These are phyloP conservation scores for Chalaropsis ovoidea DNA, from an alignment of 2,329 filamentous ascomycete species.

Conservation along the genomic window DNA sequence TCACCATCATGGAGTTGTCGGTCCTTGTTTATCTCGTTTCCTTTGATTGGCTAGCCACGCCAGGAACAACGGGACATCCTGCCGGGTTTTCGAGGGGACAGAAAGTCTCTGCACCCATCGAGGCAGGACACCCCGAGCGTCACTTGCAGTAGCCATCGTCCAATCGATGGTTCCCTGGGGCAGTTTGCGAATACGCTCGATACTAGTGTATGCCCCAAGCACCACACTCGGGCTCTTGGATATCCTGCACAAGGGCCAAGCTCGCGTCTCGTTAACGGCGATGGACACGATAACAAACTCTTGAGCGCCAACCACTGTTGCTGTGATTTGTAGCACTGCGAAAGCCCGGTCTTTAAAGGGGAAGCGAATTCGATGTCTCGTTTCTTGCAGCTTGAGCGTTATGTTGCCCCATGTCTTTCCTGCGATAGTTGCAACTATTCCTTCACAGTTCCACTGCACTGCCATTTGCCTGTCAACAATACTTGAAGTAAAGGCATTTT, in stretches of 20 bases:
- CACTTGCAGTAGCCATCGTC: conserved; percentile 67
- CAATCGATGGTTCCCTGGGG: conserved; percentile 50
- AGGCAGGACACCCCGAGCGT: conserved; percentile 58
- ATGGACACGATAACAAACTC: conserved; percentile 52
- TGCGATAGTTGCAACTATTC: conserved; percentile 34
- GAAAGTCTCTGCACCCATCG: conserved; percentile 54
- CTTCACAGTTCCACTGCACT: conserved; percentile 38
- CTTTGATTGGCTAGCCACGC: conserved; percentile 45
- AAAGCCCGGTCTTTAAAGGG: conserved; percentile 57
- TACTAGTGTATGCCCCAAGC: conserved; percentile 51
- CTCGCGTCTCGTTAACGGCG: conserved; percentile 33
- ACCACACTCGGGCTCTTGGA: conserved; percentile 47
- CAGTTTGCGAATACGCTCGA: conserved; percentile 50
- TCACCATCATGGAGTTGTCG: conserved; percentile 21
- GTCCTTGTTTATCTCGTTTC: conserved; percentile 19
- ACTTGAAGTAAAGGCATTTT: conserved; percentile 35
- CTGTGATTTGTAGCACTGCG: conserved; percentile 52
- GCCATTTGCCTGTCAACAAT: conserved; percentile 33
- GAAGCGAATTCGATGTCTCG: conserved; percentile 52
- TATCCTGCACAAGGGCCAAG: conserved; percentile 52
- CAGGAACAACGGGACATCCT: conserved; percentile 62
- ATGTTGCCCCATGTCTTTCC: conserved; percentile 40
- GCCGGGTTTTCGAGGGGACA: conserved; percentile 52
- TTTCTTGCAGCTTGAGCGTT: conserved; percentile 48
- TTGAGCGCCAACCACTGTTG: conserved; percentile 28